Evolutionary conservation across 257 asterid species (phyloP).

Genomic region (Petrea volubilis): DNA sequence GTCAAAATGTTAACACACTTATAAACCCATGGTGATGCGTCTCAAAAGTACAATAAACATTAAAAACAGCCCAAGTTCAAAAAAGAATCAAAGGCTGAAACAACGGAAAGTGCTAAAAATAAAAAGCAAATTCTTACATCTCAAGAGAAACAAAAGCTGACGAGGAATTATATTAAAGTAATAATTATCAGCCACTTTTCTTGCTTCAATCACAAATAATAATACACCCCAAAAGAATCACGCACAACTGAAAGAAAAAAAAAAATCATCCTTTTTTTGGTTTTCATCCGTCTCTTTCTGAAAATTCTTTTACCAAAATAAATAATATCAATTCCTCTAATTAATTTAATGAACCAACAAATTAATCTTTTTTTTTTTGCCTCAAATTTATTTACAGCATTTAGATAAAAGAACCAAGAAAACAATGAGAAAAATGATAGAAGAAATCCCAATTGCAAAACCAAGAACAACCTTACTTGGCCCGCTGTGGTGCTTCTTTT

Average conservation of each 20-base stretch:
- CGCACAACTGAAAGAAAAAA: slow-evolving; percentile 21
- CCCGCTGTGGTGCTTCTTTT: slow-evolving; percentile 54
- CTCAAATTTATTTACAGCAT: slow-evolving; percentile 67
- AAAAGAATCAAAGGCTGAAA: slow-evolving; percentile 28
- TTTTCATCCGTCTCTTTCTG: slow-evolving; percentile 15
- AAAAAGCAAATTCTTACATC: slow-evolving; percentile 21
- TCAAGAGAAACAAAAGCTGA: slow-evolving; percentile 22
- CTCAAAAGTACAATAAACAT: background rate
- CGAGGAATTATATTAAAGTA: slow-evolving; percentile 3
- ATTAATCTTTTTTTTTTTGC: background rate
- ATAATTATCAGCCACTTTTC: background rate
- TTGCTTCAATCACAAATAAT: background rate
- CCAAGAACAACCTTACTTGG: slow-evolving; percentile 94
- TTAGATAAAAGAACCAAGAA: slow-evolving; percentile 75
- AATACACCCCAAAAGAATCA: slow-evolving; percentile 20
- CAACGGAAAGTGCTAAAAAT: slow-evolving; percentile 4
- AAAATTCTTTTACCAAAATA: slow-evolving; percentile 14
- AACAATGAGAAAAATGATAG: slow-evolving; percentile 79
- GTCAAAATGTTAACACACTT: background rate
- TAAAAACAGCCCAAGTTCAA: slow-evolving; percentile 10
- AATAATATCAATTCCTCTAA: slow-evolving; percentile 33
- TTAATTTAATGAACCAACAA: slow-evolving; percentile 32
- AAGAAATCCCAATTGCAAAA: slow-evolving; percentile 81
- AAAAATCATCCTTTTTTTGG: background rate
- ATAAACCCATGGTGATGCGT: background rate